phyloP scores from a whole-genome alignment of 1,284 basidiomycete species.

The Ganoderma multipileum region DNA sequence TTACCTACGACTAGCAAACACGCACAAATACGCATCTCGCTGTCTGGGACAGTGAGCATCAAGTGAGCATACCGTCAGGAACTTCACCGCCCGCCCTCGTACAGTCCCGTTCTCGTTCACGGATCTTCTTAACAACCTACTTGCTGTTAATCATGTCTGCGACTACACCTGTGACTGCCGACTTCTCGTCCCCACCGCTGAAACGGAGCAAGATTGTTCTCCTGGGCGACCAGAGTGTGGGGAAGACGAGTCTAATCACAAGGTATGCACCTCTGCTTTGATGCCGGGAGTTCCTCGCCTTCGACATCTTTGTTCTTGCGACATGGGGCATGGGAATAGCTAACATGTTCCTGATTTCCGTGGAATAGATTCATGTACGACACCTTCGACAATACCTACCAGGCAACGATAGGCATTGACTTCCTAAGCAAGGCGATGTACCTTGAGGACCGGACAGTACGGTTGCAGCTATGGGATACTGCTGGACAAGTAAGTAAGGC shows the following conservation, averaged over 20 bases:
- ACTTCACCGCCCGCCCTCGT: constrained; percentile 10
- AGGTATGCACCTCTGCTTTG: constrained; percentile 56
- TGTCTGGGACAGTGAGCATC: constrained; percentile 31
- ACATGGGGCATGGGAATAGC: not conserved
- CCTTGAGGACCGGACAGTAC: constrained; percentile 96
- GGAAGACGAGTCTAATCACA: constrained; percentile 98
- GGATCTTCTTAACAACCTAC: not conserved
- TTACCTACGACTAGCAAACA: constrained; percentile 20
- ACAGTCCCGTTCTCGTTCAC: not conserved
- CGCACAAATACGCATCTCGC: constrained; percentile 28
- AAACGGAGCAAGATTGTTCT: constrained; percentile 98
- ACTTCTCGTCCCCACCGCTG: constrained; percentile 85
- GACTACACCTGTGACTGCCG: constrained; percentile 74
- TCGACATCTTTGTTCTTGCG: not conserved
- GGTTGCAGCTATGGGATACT: constrained; percentile 98
- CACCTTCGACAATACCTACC: constrained; percentile 99
- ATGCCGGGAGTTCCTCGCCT: not conserved
- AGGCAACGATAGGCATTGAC: constrained; percentile 99
- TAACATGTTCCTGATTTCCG: not conserved
- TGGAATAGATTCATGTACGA: constrained; percentile 93
- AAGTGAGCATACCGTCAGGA: constrained; percentile 24
- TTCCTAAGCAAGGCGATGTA: constrained; percentile 99
- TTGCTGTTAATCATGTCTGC: constrained; percentile 39
- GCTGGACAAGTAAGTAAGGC: constrained; percentile 82
- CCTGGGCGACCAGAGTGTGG: constrained; percentile 92